phyloP scores from a whole-genome alignment of 75 land plant genomes.

The Picea glauca region DNA sequence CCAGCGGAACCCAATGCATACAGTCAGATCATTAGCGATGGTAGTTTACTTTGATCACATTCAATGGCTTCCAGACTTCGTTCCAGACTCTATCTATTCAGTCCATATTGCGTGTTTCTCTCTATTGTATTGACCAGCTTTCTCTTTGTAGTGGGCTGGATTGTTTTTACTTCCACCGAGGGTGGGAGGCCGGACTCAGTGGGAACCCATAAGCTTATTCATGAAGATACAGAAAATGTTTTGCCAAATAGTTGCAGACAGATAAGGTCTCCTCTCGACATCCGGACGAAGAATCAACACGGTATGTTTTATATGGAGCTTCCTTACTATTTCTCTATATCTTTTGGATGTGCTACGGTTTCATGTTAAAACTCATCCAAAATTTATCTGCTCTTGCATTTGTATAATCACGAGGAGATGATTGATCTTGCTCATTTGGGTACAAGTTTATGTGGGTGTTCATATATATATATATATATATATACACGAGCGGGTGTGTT shows the following conservation, averaged over 20 bases:
- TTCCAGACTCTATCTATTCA: background rate
- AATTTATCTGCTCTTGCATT: background rate
- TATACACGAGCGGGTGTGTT: too few species aligned
- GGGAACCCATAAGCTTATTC: background rate
- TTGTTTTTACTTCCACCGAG: background rate
- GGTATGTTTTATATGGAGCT: background rate
- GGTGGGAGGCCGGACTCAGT: background rate
- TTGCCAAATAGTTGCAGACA: conserved; percentile 6
- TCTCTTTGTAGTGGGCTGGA: background rate
- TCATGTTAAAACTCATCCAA: too few species aligned
- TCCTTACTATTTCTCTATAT: background rate
- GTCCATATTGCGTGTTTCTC: background rate
- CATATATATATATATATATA: background rate
- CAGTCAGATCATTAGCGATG: background rate
- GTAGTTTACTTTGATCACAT: background rate
- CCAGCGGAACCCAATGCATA: too few species aligned
- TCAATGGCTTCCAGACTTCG: background rate
- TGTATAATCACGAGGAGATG: background rate
- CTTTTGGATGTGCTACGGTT: background rate
- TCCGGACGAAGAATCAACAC: background rate
- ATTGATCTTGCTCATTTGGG: too few species aligned
- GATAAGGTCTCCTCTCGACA: background rate
- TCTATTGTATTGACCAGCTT: conserved; percentile 1
- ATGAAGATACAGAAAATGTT: background rate
- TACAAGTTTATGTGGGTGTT: background rate